Evolutionary conservation across 345 rosid species (phyloP), one percentile per base, ranked within the genome.

Genomic region (Syzygium oleosum): DNA sequence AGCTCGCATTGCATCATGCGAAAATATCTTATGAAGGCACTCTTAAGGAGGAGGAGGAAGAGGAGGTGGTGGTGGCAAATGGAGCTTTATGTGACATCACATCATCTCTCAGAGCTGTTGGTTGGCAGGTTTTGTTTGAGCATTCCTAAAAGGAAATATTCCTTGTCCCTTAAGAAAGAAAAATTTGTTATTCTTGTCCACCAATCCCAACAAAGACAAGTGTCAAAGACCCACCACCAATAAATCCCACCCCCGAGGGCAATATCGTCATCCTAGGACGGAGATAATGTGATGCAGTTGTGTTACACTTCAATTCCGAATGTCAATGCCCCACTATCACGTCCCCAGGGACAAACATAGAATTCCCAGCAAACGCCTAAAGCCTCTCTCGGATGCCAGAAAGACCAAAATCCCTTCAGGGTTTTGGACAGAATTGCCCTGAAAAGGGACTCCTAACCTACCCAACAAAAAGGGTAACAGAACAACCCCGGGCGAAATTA

Each of bases 371-470:
- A 38, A 73, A 73, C 19, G 83, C 49, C 27, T 22, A 5, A 73
- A 73, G 49, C 13, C 49, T 19, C 83, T 19, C 83, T 11, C 52
- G 13, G 52, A 73, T 4, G 83, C 83, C 83, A 73, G 83, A 73
- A 38, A 22, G 43, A 41, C 49, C 83, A 21, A 73, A 73, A 73
- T 73, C 38, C 83, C 83, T 73, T 2, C 5, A 13, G 49, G 49
- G 83, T n/a, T 29, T 73, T 73, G 17, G 93, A 91, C 93, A 51
- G 90, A 88, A 86, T 34, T 88, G 86, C 84, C 94, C 94, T 88
- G 87, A 88, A 90, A 93, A 91, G 68, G 87, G 87, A 84, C 89
- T 51, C 63, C 52, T 73, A 89, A 91, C 92, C 92, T 88, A 88
- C 93, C 79, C 84, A 17, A 54, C 58, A 79, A 53, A 46, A 55